Evolutionary conservation across 179 eudicot genomes (phyloP).

Genomic region (Beta macrorhiza): DNA sequence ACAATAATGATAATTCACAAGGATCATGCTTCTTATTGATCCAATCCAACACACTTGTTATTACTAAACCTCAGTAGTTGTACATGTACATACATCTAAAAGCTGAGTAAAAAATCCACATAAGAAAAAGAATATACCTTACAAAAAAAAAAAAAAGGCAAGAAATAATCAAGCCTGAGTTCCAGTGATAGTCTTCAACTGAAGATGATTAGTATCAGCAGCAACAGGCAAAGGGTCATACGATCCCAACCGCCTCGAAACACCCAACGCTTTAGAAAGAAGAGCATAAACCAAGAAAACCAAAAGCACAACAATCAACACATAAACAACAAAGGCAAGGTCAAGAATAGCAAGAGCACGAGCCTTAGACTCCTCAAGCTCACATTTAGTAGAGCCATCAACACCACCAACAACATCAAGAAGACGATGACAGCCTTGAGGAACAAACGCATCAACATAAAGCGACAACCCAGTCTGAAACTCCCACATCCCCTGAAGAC

Average conservation of each 20-base stretch:
- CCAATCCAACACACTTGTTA: background rate
- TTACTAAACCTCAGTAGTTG: background rate
- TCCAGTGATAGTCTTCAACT: slow-evolving; percentile 77
- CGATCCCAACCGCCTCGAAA: slow-evolving; percentile 55
- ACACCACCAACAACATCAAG: slow-evolving; percentile 77
- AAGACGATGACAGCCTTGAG: slow-evolving; percentile 81
- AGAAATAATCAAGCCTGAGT: slow-evolving; percentile 58
- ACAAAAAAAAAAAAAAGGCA: background rate
- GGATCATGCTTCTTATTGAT: background rate
- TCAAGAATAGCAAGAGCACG: slow-evolving; percentile 77
- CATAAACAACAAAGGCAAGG: slow-evolving; percentile 64
- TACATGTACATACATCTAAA: no score
- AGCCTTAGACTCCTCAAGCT: slow-evolving; percentile 67
- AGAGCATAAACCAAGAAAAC: slow-evolving; percentile 51
- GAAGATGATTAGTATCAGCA: slow-evolving; percentile 56
- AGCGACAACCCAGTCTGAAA: slow-evolving; percentile 74
- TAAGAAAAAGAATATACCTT: background rate
- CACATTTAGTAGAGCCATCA: slow-evolving; percentile 86
- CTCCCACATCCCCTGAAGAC: slow-evolving; percentile 74
- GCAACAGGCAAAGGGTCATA: slow-evolving; percentile 72
- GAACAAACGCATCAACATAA: slow-evolving; percentile 75
- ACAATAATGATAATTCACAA: background rate
- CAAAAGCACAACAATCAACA: slow-evolving; percentile 55
- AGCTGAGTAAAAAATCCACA: no score
- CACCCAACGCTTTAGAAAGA: slow-evolving; percentile 49